A percentile compares a stretch with the other conserved stretches of the same genome.
Evolutionary conservation across 345 rosid species (phyloP).

Genomic region (Rhizophora mangle): DNA sequence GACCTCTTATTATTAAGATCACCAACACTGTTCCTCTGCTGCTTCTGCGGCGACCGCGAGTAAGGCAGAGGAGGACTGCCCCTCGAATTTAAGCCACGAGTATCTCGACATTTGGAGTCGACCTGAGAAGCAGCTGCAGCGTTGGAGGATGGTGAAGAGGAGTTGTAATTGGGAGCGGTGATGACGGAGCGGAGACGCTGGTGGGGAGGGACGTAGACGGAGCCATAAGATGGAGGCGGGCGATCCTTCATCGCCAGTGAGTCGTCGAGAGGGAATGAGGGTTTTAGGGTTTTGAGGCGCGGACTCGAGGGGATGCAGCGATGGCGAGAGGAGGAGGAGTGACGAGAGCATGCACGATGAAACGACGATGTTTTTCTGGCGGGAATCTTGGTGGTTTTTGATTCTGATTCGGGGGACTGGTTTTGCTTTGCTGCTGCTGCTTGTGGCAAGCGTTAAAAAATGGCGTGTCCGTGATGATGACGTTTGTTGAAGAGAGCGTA

Average conservation of each 20-base stretch:
- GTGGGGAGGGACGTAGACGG: constrained; percentile 76
- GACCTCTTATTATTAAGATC: neutral
- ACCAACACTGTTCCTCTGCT: constrained; percentile 2
- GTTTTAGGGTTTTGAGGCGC: constrained; percentile 27
- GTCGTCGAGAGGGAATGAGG: constrained; percentile 21
- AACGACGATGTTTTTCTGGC: neutral
- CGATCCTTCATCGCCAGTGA: constrained; percentile 63
- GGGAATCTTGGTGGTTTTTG: neutral
- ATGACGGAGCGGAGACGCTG: constrained; percentile 57
- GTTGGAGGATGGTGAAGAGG: constrained; percentile 31
- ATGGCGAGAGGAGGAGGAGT: constrained; percentile 6
- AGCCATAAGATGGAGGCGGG: constrained; percentile 50
- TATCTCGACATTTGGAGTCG: constrained; percentile 24
- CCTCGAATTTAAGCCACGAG: constrained; percentile 21
- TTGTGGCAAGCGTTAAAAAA: too few species aligned
- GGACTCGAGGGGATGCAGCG: constrained; percentile 2
- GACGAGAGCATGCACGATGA: constrained; percentile 33
- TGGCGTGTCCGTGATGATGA: too few species aligned
- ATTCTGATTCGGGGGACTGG: neutral
- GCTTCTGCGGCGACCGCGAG: constrained; percentile 14
- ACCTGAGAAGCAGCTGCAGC: constrained; percentile 7
- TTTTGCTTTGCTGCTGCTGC: too few species aligned
- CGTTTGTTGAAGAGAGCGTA: too few species aligned
- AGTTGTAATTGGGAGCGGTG: constrained; percentile 27
- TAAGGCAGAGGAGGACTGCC: constrained; percentile 19